A percentile compares a stretch with the other conserved stretches of the same genome.
These are phyloP conservation scores for Sungouiella blattae DNA, from an alignment of 805 yeast species.

Conservation along the genomic window DNA sequence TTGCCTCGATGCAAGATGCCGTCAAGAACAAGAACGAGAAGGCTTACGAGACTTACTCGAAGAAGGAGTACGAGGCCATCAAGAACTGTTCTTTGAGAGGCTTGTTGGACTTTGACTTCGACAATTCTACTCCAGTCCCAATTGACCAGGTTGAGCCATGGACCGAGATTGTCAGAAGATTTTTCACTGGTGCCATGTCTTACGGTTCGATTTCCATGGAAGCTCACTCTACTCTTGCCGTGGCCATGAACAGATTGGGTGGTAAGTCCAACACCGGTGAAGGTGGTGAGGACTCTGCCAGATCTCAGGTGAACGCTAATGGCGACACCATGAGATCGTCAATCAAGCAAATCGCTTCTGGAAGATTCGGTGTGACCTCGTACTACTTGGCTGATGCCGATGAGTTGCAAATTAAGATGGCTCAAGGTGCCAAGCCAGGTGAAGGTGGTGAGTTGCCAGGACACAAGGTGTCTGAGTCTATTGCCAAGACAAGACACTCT, in stretches of 20 bases:
- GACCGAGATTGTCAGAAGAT: constrained; percentile 97
- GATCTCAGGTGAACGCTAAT: constrained; percentile 72
- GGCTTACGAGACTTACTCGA: constrained; percentile 87
- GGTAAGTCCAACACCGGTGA: constrained; percentile 99
- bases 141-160: constrained; percentile 98
- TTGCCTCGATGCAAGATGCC: constrained; percentile 96
- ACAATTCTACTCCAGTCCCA: constrained; percentile 70
- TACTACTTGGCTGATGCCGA: constrained; percentile 93
- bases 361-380: constrained; percentile 97
- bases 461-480: constrained; percentile 79
- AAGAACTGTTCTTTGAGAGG: constrained; percentile 93
- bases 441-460: constrained; percentile 99
- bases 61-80: constrained; percentile 88
- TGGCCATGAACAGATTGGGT: constrained; percentile 97
- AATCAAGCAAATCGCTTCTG: constrained; percentile 96
- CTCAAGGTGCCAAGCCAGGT: constrained; percentile 99
- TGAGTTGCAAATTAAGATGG: constrained; percentile 96
- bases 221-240: constrained; percentile 95
- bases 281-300: constrained; percentile 97
- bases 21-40: constrained; percentile 93
- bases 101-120: constrained; percentile 83
- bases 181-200: constrained; percentile 99
- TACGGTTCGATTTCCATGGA: constrained; percentile 99
- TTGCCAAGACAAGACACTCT: constrained; percentile 94
- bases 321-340: constrained; percentile 99